Base-by-base conservation (phyloP, 208 protist genomes). In the Leishmania lainsoni region DNA sequence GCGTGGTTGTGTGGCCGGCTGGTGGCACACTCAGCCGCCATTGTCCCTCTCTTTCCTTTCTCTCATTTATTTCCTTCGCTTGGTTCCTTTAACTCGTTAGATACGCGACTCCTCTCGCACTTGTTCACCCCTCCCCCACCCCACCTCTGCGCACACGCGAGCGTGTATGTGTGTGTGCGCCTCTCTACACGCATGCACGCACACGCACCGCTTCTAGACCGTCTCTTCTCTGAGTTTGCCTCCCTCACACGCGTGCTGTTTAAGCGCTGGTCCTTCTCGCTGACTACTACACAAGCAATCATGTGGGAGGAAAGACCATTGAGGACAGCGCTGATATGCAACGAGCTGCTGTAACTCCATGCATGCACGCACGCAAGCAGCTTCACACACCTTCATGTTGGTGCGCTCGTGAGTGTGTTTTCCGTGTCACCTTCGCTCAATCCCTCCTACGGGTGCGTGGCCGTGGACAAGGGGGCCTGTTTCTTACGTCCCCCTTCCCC, bases 341-440 rank as follows among this genome's bases (percentile, higher is more conserved):
- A 45, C 42, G 3, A 14, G 17, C 54, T 16, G 17, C 54, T 22
- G 17, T 22, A 14, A 58, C 54, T 22, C 17, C 20, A 58, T 58
- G 0, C 54, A 58, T 58, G 54, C 54, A 26, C 54, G 20, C 54
- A 65, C 59, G 26, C 59, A n/a, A 32, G 26, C 26, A 35, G 59
- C 26, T 65, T 17, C 6, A 65, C 16, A 65, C 26, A 12, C 26
- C 16, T 10, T 12, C 20, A 22, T 65, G 29, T 10, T 22, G 5
- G 9, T 14, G 20, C 35, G 10, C 29, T 17, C 29, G 29, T 61
- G 56, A n/a, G 22, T 26, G 26, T 65, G 29, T 65, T 22, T 65
- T 65, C 20, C 59, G 26, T 65, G 70, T 78, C 78, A 32, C 63
- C 39, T 79, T 59, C 69, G 49, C 8, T 20, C 8, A 32, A n/a